phyloP scores from a whole-genome alignment of 208 protist genomes.

The Trypanosoma platydactyli region DNA sequence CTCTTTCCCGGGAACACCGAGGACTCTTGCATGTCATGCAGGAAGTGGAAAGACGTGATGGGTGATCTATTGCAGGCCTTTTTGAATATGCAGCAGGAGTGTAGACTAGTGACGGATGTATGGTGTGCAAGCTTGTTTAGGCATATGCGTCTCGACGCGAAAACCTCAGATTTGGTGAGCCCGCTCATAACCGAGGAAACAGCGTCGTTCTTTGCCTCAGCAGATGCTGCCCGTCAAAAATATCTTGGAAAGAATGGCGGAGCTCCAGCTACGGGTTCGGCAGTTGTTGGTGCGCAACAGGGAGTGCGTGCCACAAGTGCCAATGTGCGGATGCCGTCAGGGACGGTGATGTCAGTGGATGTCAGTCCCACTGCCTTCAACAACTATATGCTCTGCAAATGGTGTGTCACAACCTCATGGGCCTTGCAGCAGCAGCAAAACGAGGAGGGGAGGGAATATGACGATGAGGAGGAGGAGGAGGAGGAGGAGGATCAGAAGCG shows the following conservation, averaged over 20 bases:
- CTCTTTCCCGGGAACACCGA: too few relatives aligned
- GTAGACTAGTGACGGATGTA: conserved; percentile 37
- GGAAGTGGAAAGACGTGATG: conserved; percentile 12
- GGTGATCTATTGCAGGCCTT: conserved; percentile 41
- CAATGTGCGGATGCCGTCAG: neutral
- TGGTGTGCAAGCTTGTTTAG: conserved; percentile 31
- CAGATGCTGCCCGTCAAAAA: neutral
- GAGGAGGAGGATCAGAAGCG: too few relatives aligned
- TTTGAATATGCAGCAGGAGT: conserved; percentile 32
- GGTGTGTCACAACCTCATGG: conserved; percentile 35
- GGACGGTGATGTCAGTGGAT: conserved; percentile 1
- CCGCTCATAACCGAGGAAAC: conserved; percentile 29
- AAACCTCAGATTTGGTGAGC: conserved; percentile 25
- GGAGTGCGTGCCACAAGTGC: neutral
- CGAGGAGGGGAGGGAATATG: neutral
- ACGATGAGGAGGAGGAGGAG: neutral
- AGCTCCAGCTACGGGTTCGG: neutral
- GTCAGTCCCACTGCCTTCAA: conserved; percentile 37
- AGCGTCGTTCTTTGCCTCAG: conserved; percentile 16
- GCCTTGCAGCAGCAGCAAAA: conserved; percentile 24
- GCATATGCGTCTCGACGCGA: conserved; percentile 31
- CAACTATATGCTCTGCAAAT: conserved; percentile 41
- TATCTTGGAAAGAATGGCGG: neutral
- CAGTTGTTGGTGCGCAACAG: neutral
- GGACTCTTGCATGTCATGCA: neutral